A percentile compares a stretch with the other conserved stretches of the same genome.
phyloP scores from a whole-genome alignment of 2,329 filamentous ascomycete species.

The Cadophora gregata region DNA sequence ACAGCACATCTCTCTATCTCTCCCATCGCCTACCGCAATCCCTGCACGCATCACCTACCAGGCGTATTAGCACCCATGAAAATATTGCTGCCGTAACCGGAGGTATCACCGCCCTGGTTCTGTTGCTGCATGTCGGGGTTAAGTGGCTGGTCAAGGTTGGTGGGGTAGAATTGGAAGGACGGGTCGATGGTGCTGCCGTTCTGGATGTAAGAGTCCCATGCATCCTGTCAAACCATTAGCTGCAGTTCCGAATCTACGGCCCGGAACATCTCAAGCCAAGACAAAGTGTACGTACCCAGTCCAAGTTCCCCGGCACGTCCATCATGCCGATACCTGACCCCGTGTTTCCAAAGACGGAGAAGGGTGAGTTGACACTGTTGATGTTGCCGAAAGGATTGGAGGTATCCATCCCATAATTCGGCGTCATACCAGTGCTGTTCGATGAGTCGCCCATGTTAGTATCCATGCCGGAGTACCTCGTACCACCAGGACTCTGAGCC shows the following conservation, averaged over 20 bases:
- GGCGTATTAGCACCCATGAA: conserved; percentile 46
- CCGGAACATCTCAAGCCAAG: neutral
- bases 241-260: neutral
- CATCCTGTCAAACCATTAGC: conserved; percentile 55
- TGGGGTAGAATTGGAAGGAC: conserved; percentile 42
- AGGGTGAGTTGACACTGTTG: conserved; percentile 47
- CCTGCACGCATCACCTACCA: conserved; percentile 33
- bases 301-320: conserved; percentile 62
- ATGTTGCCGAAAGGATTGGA: conserved; percentile 38
- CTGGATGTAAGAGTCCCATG: conserved; percentile 74
- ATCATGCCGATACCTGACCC: conserved; percentile 54
- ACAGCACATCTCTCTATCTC: neutral
- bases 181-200: conserved; percentile 51
- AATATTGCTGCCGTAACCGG: conserved; percentile 38
- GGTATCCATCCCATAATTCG: conserved; percentile 46
- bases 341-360: conserved; percentile 56
- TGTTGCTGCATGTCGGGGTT: conserved; percentile 30
- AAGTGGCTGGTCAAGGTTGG: conserved; percentile 33
- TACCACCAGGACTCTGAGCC: conserved; percentile 43
- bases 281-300: conserved; percentile 60
- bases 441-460: conserved; percentile 41
- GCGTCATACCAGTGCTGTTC: conserved; percentile 49
- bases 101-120: conserved; percentile 27
- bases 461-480: conserved; percentile 40
- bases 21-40: neutral